These are phyloP conservation scores for Fusarium tjaetaba DNA, from an alignment of 2,329 filamentous ascomycete genomes.

Conservation along the genomic window DNA sequence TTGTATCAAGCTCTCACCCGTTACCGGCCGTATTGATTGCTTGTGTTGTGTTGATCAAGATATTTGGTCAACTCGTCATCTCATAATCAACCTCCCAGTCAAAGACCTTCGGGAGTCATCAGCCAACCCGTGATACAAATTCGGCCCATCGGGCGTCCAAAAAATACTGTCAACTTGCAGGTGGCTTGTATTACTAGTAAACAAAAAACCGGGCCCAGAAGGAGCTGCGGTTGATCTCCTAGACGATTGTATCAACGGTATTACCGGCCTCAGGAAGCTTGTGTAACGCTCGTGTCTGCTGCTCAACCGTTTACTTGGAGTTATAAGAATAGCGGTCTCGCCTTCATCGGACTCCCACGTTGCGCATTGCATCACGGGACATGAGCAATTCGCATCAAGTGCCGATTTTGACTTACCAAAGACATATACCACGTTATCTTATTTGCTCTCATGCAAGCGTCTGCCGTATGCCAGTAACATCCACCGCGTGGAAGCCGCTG, in stretches of 20 bases:
- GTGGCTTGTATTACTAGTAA: constrained; percentile 26
- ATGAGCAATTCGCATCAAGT: neutral
- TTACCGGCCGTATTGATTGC: constrained; percentile 6
- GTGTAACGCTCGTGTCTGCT: constrained; percentile 43
- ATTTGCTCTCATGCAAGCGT: neutral
- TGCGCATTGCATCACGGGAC: constrained; percentile 35
- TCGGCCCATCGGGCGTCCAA: constrained; percentile 23
- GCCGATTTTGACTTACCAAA: neutral
- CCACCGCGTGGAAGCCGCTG: constrained; percentile 27
- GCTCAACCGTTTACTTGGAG: constrained; percentile 30
- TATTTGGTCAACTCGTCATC: constrained; percentile 4
- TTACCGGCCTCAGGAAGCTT: constrained; percentile 13
- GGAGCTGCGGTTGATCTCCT: neutral
- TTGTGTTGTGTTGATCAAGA: neutral
- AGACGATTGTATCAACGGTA: constrained; percentile 13
- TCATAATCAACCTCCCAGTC: neutral
- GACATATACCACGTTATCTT: neutral
- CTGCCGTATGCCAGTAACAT: neutral
- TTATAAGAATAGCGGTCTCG: constrained; percentile 12
- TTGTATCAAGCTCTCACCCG: constrained; percentile 9
- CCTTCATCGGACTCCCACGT: constrained; percentile 16
- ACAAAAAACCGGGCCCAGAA: neutral
- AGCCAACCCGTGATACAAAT: constrained; percentile 24
- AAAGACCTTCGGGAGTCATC: neutral
- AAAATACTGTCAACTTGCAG: constrained; percentile 4